phyloP scores from a whole-genome alignment of 371 early-diverging fungal genomes.

The Blakeslea trispora region DNA sequence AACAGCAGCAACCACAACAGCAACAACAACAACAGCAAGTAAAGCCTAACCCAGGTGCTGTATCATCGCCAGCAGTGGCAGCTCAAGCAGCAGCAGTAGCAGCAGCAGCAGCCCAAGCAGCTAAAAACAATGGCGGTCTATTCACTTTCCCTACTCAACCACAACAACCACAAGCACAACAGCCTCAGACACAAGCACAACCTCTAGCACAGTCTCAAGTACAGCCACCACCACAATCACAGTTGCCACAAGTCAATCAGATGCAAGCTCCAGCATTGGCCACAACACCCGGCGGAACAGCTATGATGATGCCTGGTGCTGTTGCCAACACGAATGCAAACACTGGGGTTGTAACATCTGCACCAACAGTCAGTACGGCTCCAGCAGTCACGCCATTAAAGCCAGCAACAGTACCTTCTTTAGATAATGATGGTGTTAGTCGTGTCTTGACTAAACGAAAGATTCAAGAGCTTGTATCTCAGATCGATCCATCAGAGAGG shows the following conservation, averaged over 20 bases:
- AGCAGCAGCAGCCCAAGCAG: conserved; percentile 18
- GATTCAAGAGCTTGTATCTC: conserved; percentile 84
- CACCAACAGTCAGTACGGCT: conserved; percentile 6
- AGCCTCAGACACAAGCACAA: too few relatives aligned
- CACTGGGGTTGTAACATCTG: conserved; percentile 6
- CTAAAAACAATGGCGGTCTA: conserved; percentile 20
- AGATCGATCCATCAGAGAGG: conserved; percentile 85
- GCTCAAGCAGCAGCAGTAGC: conserved; percentile 26
- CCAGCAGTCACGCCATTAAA: conserved; percentile 19
- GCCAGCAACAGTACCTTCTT: conserved; percentile 18
- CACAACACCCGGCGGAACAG: not conserved
- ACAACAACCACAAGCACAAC: conserved; percentile 11
- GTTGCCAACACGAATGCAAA: not conserved
- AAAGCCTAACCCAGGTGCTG: conserved; percentile 1
- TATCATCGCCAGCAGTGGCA: conserved; percentile 4
- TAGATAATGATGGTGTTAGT: conserved; percentile 38
- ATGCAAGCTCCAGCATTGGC: conserved; percentile 16
- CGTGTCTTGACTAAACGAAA: conserved; percentile 77
- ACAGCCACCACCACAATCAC: conserved; percentile 15
- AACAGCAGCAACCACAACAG: too few relatives aligned
- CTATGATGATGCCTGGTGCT: not conserved
- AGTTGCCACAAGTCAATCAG: conserved; percentile 13
- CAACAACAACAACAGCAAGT: conserved; percentile 12
- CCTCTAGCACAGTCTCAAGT: too few relatives aligned
- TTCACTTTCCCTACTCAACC: conserved; percentile 23